phyloP scores from a whole-genome alignment of 768 basidiomycete species.

The Boletus rufocinnamomeus region DNA sequence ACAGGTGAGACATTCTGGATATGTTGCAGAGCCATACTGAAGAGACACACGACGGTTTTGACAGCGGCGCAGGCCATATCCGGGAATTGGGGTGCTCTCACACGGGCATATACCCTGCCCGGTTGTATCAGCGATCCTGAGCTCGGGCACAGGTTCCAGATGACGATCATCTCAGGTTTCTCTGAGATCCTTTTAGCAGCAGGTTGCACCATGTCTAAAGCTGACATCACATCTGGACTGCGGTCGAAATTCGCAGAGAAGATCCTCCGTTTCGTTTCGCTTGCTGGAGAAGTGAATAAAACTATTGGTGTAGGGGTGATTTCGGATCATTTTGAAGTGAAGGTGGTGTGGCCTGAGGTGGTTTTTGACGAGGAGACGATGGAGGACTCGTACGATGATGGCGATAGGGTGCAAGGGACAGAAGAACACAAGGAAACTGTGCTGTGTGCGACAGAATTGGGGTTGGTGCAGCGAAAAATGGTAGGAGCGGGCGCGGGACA shows the following conservation, averaged over 20 bases:
- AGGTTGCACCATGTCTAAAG: constrained; percentile 21
- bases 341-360: constrained; percentile 13
- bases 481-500: constrained; percentile 13
- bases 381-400: constrained; percentile 30
- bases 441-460: constrained; percentile 38
- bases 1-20: constrained; percentile 29
- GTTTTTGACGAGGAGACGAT: constrained; percentile 18
- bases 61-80: constrained; percentile 45
- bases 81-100: constrained; percentile 22
- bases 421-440: constrained; percentile 15
- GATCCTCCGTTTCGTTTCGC: constrained; percentile 42
- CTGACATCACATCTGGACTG: constrained; percentile 41
- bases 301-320: constrained; percentile 25
- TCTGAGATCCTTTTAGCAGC: constrained; percentile 31
- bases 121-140: constrained; percentile 13
- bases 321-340: constrained; percentile 31
- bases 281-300: constrained; percentile 47
- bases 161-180: constrained; percentile 21
- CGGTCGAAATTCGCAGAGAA: constrained; percentile 43
- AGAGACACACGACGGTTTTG: background rate
- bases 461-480: constrained; percentile 28
- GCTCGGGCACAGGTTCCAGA: constrained; percentile 9
- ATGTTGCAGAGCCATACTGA: background rate
- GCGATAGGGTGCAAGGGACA: background rate
- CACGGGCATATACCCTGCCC: background rate